Conservation (phyloP, 169 alveolate genomes). For the Plasmodium cynomolgi region DNA sequence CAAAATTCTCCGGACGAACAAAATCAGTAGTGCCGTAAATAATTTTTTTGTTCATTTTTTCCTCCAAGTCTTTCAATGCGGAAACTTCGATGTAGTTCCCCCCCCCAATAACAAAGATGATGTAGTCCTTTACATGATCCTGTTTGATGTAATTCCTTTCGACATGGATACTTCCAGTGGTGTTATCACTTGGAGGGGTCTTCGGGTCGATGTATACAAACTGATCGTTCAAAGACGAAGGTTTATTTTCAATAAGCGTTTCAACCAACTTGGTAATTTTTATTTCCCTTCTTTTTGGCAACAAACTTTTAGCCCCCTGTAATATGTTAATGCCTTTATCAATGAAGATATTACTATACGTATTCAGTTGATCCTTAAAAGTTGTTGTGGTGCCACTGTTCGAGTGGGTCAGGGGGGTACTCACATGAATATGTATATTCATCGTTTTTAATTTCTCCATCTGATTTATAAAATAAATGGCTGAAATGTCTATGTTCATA, state of each 20-base stretch:
- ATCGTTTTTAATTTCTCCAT: slow-evolving; percentile 77
- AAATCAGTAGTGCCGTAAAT: slow-evolving; percentile 82
- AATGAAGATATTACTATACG: slow-evolving; percentile 81
- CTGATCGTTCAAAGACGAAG: slow-evolving; percentile 75
- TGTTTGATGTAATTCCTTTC: slow-evolving; percentile 77
- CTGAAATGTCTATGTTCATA: slow-evolving; percentile 62
- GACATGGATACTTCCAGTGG: background rate
- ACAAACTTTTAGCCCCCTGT: slow-evolving; percentile 78
- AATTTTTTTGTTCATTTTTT: slow-evolving; percentile 78
- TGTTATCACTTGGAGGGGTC: slow-evolving; percentile 14
- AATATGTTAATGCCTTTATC: slow-evolving; percentile 80
- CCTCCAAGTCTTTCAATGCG: slow-evolving; percentile 82
- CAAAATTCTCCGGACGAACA: slow-evolving; percentile 78
- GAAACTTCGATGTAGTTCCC: slow-evolving; percentile 87
- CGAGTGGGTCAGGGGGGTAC: slow-evolving; percentile 40
- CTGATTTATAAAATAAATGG: slow-evolving; percentile 61
- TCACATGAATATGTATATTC: slow-evolving; percentile 78
- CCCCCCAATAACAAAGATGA: slow-evolving; percentile 87
- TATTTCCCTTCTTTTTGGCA: slow-evolving; percentile 82
- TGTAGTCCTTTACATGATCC: slow-evolving; percentile 82
- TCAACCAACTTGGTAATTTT: slow-evolving; percentile 84
- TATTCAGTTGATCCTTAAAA: slow-evolving; percentile 80
- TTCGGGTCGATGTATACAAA: slow-evolving; percentile 74
- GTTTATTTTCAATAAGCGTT: slow-evolving; percentile 78
- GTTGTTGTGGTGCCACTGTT: slow-evolving; percentile 49